Evolutionary conservation across 2,329 filamentous ascomycete genomes (phyloP).

Genomic region (Fusarium albosuccineum): DNA sequence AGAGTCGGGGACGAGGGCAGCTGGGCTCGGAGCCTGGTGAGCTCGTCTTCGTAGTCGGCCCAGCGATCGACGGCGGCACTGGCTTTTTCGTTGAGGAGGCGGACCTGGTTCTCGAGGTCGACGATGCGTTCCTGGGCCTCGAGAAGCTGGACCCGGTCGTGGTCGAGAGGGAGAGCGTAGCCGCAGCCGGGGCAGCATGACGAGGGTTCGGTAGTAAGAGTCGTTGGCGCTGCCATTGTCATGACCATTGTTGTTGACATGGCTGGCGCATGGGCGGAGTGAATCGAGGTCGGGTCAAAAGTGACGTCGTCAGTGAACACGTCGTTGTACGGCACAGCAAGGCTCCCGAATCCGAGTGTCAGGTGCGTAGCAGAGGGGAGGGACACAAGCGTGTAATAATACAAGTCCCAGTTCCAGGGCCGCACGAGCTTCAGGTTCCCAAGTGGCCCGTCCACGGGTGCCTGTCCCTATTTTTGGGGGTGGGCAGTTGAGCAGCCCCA

Average conservation of each 20-base stretch:
- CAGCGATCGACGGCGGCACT: constrained; percentile 73
- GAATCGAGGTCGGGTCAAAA: neutral
- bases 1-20: constrained; percentile 38
- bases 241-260: constrained; percentile 51
- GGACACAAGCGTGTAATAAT: neutral
- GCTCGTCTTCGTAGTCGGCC: constrained; percentile 86
- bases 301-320: too few species aligned
- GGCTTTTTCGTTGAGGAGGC: constrained; percentile 77
- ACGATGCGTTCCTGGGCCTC: constrained; percentile 71
- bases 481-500: constrained; percentile 26
- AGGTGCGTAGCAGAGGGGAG: neutral
- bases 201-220: constrained; percentile 41
- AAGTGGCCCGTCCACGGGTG: constrained; percentile 7
- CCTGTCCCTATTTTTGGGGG: constrained; percentile 39
- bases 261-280: constrained; percentile 20
- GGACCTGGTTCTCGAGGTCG: constrained; percentile 79
- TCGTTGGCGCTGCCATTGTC: constrained; percentile 50
- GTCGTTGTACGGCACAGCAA: neutral
- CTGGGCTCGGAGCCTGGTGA: constrained; percentile 68
- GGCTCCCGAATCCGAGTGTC: neutral
- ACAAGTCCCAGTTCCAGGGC: neutral
- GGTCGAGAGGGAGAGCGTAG: constrained; percentile 53
- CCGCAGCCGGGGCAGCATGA: constrained; percentile 67
- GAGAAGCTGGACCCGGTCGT: constrained; percentile 60
- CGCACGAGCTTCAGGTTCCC: constrained; percentile 18